phyloP scores from a whole-genome alignment of 495 filamentous ascomycete genomes.

The Xylaria flabelliformis region DNA sequence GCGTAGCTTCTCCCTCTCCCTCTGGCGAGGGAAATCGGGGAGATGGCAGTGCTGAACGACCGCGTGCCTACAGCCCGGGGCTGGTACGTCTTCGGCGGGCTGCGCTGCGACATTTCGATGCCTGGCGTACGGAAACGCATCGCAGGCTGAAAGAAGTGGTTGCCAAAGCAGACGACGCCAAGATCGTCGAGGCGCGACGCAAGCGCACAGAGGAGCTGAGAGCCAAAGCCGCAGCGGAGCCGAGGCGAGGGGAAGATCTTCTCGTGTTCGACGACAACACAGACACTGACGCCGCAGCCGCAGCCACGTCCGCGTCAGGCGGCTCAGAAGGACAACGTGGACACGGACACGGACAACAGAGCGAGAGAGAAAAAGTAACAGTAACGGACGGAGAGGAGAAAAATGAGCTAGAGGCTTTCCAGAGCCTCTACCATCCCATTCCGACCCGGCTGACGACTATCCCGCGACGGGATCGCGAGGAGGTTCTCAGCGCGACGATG shows the following conservation, averaged over 20 bases:
- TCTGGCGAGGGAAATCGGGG: slow-evolving; percentile 4
- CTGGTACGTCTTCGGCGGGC: slow-evolving; percentile 43
- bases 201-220: slow-evolving; percentile 36
- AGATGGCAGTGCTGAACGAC: neutral
- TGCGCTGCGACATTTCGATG: slow-evolving; percentile 49
- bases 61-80: slow-evolving; percentile 34
- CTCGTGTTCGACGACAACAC: slow-evolving; percentile 37
- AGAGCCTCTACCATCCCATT: slow-evolving; percentile 53
- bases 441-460: slow-evolving; percentile 50
- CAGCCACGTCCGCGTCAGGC: neutral
- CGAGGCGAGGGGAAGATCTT: slow-evolving; percentile 35
- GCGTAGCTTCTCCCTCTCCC: slow-evolving; percentile 24
- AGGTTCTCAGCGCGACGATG: slow-evolving; percentile 65
- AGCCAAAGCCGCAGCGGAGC: slow-evolving; percentile 20
- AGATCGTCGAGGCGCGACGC: slow-evolving; percentile 45
- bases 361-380: slow-evolving; percentile 28
- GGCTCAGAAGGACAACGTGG: neutral
- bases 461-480: slow-evolving; percentile 49
- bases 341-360: slow-evolving; percentile 7
- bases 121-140: slow-evolving; percentile 47
- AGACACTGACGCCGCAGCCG: neutral
- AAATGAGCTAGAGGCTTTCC: slow-evolving; percentile 40
- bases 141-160: slow-evolving; percentile 47
- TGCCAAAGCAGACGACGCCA: slow-evolving; percentile 42
- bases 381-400: no score